These are phyloP conservation scores for Euryodendron excelsum DNA, from an alignment of 148 eudicot genomes.

Conservation along the genomic window DNA sequence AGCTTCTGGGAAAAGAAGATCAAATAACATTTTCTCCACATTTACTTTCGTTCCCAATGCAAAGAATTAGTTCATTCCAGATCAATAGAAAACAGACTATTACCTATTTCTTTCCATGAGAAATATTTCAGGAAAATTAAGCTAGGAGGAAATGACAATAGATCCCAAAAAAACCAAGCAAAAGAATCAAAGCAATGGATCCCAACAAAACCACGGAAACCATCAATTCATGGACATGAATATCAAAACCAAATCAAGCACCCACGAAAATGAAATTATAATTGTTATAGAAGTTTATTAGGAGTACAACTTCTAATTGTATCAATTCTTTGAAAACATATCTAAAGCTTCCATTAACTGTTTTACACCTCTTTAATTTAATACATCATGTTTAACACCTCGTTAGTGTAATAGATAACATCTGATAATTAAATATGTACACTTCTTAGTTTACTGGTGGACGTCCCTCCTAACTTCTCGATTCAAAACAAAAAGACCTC, in stretches of 20 bases:
- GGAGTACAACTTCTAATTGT: neutral
- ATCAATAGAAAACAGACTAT: neutral
- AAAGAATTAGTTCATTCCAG: neutral
- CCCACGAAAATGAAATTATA: neutral
- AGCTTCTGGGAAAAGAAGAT: conserved; percentile 6
- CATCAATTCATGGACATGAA: neutral
- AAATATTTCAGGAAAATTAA: neutral
- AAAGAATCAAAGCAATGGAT: conserved; percentile 3
- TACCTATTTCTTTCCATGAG: neutral
- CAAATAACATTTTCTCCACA: conserved; percentile 1
- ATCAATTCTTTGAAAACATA: neutral
- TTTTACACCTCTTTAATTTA: neutral
- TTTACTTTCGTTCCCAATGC: neutral
- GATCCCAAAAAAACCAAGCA: neutral
- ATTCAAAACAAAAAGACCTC: neutral
- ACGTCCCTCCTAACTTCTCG: neutral
- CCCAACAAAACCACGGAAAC: neutral
- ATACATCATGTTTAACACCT: neutral
- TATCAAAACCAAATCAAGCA: neutral
- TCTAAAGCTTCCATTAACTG: neutral
- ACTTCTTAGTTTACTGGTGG: neutral
- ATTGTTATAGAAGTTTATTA: neutral
- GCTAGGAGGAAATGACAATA: too few relatives aligned
- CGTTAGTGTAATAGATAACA: neutral
- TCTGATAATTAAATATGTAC: neutral